Conservation (phyloP, 1,284 basidiomycete species). For the Porogramme epimiltina region DNA sequence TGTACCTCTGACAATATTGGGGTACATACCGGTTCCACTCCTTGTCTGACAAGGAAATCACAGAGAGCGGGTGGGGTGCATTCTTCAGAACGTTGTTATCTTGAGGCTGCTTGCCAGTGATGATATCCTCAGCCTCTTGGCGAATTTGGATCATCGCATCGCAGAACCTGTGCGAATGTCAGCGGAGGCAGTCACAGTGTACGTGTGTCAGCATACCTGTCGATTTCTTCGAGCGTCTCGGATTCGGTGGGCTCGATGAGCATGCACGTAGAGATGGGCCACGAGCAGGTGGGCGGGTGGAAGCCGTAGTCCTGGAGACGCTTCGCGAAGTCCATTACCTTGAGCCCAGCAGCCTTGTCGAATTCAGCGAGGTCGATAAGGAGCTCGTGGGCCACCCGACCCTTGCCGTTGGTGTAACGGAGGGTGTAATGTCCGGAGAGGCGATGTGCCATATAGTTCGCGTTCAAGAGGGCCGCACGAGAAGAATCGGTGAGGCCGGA, state of each 20-base stretch:
- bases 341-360: conserved; percentile 84
- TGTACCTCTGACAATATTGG: neutral
- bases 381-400: conserved; percentile 93
- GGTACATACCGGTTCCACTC: conserved; percentile 83
- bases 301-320: conserved; percentile 91
- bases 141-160: conserved; percentile 97
- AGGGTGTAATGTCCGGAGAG: conserved; percentile 87
- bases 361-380: conserved; percentile 96
- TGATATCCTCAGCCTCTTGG: conserved; percentile 87
- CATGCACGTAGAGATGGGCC: conserved; percentile 95
- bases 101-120: conserved; percentile 81
- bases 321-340: conserved; percentile 96
- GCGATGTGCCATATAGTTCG: conserved; percentile 95
- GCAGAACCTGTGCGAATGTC: conserved; percentile 66
- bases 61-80: conserved; percentile 87
- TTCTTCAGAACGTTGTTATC: conserved; percentile 93
- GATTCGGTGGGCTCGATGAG: conserved; percentile 95
- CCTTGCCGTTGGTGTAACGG: conserved; percentile 89
- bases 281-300: conserved; percentile 91
- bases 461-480: conserved; percentile 87
- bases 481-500: conserved; percentile 85
- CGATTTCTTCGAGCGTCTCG: conserved; percentile 88
- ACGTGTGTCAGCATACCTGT: conserved; percentile 51
- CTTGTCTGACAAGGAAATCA: conserved; percentile 67
- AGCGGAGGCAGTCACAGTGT: neutral